Evolutionary conservation across 805 yeast genomes (phyloP), one percentile per base, ranked within the genome.

Genomic region (Candida adriatica): DNA sequence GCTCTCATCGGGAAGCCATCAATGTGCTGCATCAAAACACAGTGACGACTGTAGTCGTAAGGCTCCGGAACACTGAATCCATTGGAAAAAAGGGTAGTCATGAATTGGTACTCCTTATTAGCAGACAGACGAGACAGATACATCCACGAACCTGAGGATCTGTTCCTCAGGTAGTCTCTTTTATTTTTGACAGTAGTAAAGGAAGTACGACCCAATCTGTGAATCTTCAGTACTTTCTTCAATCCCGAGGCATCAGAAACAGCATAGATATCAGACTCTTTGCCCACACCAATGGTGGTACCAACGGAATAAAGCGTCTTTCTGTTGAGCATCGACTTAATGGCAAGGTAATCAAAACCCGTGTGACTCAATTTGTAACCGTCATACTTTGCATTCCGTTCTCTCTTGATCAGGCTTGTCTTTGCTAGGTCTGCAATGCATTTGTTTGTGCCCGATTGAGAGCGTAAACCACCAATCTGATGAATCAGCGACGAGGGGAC

Each of bases 251-350:
- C 62, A 48, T 81, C 88, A 35, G 79, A 76, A 1, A 83, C 88
- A 9, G 88, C 70, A 56, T 81, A 86, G 49, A 92, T 88, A 61
- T 92, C 98, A 3, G 96, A 87, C 58, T 92, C 98, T 53, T 92
- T 92, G 48, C 98, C 98, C 31, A 92, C 95, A 38, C 97, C 98
- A 45, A 90, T 87, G 8, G 81, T 83, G 27, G 79, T 68, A 13
- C 95, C 96, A 11, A 90, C 72, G 2, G 90, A 79, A 48, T 78
- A 78, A 8, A 92, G 53, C 0, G 85, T 68, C 25, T 78, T 75
- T 44, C 86, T 68, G 49, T 79, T 81, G 41, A 82, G 64, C 76
- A 92, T 74, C 7, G 94, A 70, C 56, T 80, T 86, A 42, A 92
- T 66, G 0, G 97, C 97, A 43, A 92, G 66, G 53, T 84, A 92